Base-by-base conservation (phyloP, 164 flowering plant species). In the Nymphaea thermarum region DNA sequence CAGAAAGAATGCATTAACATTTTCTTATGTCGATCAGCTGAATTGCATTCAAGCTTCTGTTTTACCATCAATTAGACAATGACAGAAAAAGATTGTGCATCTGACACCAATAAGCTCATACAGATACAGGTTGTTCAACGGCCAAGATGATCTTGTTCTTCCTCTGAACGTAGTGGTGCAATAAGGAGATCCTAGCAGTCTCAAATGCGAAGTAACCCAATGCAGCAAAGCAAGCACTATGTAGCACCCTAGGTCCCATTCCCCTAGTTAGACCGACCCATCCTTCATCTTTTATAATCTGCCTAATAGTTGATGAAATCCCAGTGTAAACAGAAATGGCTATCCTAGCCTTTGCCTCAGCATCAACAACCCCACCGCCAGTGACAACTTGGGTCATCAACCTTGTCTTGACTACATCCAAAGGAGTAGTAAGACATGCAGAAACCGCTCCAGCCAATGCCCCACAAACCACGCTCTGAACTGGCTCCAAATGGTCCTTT, bases 391-490 rank as follows among this genome's bases (percentile, higher is more conserved):
- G 97, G n/a, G 99, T 94, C 99, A 94, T 94, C 84, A 94, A 77
- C 80, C 99, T 84, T 2, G 99, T 94, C 83, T 94, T 94, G 59
- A 94, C 87, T 68, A 94, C 99, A 79, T 94, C 98, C 71, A 94
- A 77, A 2, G 98, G 96, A 1, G 96, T 91, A 0, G 96, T 90
- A 42, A 94, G 42, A 0, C 92, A 85, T 0, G 99, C 97, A 0
- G 99, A 90, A 62, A 94, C 90, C 0, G 92, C 97, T 25, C 99
- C 99, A 2, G 99, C 99, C 77, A 91, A 73, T 8, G 99, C 98
- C 12, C 98, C 98, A 74, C 98, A 94, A 60, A 76, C 75, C 44
- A 94, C 93, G 71, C 99, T 94, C 79, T 91, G 86, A 45, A 80
- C 59, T 0, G 98, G 96, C 77, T 88, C 90, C 72, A 94, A 69